These are phyloP conservation scores for Candida dubliniensis DNA, from an alignment of 1,139 yeast genomes.

Conservation along the genomic window DNA sequence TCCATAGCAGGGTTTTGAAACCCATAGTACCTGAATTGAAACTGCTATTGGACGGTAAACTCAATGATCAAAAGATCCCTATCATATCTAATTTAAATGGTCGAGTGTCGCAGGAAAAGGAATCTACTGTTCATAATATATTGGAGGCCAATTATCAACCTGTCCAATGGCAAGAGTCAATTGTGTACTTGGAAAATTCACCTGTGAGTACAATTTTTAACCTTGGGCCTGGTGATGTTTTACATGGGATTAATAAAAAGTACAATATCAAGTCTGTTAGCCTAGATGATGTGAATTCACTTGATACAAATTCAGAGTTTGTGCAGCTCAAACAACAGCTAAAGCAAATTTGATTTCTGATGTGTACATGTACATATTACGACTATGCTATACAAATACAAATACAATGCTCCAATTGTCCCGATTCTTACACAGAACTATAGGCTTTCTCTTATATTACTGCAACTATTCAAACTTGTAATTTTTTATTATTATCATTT, in stretches of 20 bases:
- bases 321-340: not conserved
- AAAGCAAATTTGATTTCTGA: not conserved
- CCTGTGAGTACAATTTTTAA: conserved; percentile 26
- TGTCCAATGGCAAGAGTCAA: conserved; percentile 43
- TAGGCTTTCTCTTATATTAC: not conserved
- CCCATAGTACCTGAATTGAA: conserved; percentile 36
- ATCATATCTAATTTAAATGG: conserved; percentile 40
- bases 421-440: no score
- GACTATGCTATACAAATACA: no score
- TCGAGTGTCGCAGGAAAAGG: conserved; percentile 15
- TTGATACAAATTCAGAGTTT: not conserved
- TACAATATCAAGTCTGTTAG: conserved; percentile 13
- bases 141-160: conserved; percentile 41
- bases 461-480: not conserved
- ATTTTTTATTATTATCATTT: not conserved
- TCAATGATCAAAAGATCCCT: conserved; percentile 22
- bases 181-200: conserved; percentile 21
- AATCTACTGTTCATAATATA: conserved; percentile 26
- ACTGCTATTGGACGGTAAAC: conserved; percentile 14
- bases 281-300: conserved; percentile 6
- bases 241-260: conserved; percentile 26
- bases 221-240: conserved; percentile 41
- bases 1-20: conserved; percentile 45
- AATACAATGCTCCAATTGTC: no score
- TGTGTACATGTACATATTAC: not conserved